Conservation (phyloP, 495 filamentous ascomycete genomes). For the Mycothermus thermophilus region DNA sequence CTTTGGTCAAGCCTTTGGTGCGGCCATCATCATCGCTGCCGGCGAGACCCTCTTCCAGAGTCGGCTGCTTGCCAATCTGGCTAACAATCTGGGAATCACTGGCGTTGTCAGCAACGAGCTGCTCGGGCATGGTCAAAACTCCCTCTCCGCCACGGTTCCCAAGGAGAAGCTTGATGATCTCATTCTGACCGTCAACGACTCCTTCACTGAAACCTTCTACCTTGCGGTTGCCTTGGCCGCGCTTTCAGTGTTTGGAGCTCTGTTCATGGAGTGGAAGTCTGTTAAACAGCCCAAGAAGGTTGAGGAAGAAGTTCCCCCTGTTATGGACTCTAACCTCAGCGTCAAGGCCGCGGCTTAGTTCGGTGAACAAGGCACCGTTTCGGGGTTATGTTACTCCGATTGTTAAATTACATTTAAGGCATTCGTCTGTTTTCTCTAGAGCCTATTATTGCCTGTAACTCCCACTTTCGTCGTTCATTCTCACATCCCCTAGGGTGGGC, state of each 20-base stretch:
- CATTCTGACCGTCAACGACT: slow-evolving; percentile 14
- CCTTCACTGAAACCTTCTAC: neutral
- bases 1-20: slow-evolving; percentile 46
- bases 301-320: neutral
- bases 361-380: too few relatives aligned
- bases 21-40: slow-evolving; percentile 44
- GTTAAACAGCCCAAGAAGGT: slow-evolving; percentile 27
- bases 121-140: slow-evolving; percentile 21
- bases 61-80: slow-evolving; percentile 31
- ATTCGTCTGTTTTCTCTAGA: too few relatives aligned
- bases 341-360: too few relatives aligned
- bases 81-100: slow-evolving; percentile 12
- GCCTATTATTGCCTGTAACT: too few relatives aligned
- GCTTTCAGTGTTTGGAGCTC: slow-evolving; percentile 25
- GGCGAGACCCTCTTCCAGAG: slow-evolving; percentile 45
- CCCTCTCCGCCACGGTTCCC: too few relatives aligned
- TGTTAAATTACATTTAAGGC: too few relatives aligned
- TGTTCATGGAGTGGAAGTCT: slow-evolving; percentile 39
- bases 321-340: too few relatives aligned
- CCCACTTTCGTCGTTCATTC: too few relatives aligned
- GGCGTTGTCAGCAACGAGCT: slow-evolving; percentile 10
- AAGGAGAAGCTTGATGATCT: slow-evolving; percentile 21
- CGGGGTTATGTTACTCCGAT: too few relatives aligned
- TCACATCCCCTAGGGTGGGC: too few relatives aligned
- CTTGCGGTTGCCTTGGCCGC: slow-evolving; percentile 28